Conservation (phyloP, 257 asterid species). For the Jasminum sambac region DNA sequence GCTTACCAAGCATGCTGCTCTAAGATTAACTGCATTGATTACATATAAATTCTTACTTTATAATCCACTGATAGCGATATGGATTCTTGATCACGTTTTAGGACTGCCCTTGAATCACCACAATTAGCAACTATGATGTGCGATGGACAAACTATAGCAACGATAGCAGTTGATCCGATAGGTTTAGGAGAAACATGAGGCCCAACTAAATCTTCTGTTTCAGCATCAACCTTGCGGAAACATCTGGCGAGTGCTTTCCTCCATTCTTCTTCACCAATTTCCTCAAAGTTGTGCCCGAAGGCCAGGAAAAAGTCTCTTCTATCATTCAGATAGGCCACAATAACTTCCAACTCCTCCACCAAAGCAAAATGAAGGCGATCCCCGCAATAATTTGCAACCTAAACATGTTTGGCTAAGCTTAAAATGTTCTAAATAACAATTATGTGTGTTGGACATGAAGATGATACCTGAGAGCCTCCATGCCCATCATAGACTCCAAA, state of each 20-base stretch:
- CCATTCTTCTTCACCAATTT: not conserved
- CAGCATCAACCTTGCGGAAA: not conserved
- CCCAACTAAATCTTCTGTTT: not conserved
- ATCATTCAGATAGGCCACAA: not conserved
- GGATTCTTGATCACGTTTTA: not conserved
- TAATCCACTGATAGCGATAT: not conserved
- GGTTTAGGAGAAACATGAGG: not conserved
- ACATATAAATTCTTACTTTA: not conserved
- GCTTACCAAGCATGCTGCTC: too few species aligned
- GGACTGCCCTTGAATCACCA: not conserved
- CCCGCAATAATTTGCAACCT: not conserved
- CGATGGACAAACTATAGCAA: not conserved
- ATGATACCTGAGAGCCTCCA: too few species aligned
- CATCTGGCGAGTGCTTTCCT: not conserved
- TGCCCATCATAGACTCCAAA: too few species aligned
- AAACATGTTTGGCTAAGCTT: too few species aligned
- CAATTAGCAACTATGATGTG: not conserved
- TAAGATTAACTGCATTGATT: too few species aligned
- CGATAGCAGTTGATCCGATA: not conserved
- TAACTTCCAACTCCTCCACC: not conserved
- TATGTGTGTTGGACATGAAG: too few species aligned
- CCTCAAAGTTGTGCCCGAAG: not conserved
- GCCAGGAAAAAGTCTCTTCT: not conserved
- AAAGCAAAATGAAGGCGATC: not conserved
- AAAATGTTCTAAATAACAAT: too few species aligned